These are phyloP conservation scores for Microcyclospora pomicola DNA, from an alignment of 2,329 filamentous ascomycete species.

Conservation along the genomic window DNA sequence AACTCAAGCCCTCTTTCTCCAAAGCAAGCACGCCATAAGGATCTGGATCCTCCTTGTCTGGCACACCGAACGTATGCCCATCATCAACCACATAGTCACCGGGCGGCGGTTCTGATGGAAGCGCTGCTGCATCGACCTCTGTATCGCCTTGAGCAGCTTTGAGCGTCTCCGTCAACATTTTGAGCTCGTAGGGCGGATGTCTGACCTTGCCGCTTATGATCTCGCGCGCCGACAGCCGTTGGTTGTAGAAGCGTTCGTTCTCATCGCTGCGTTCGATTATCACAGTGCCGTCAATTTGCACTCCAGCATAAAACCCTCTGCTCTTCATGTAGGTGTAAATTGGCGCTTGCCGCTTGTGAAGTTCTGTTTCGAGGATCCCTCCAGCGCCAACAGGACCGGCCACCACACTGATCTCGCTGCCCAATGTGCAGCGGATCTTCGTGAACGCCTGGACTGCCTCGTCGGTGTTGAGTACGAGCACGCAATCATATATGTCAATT, in stretches of 20 bases:
- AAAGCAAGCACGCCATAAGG: slow-evolving; percentile 82
- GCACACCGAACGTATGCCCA: slow-evolving; percentile 57
- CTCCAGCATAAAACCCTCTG: slow-evolving; percentile 72
- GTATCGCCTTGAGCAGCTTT: slow-evolving; percentile 74
- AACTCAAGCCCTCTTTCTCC: slow-evolving; percentile 80
- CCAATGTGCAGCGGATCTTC: slow-evolving; percentile 62
- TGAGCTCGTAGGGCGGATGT: slow-evolving; percentile 42
- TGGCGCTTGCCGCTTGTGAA: slow-evolving; percentile 55
- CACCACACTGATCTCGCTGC: slow-evolving; percentile 63
- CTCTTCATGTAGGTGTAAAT: slow-evolving; percentile 83
- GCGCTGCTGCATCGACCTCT: slow-evolving; percentile 54
- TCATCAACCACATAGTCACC: slow-evolving; percentile 52
- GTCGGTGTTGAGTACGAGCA: slow-evolving; percentile 80
- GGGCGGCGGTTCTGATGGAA: slow-evolving; percentile 60
- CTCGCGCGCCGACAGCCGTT: slow-evolving; percentile 46
- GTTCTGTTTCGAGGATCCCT: slow-evolving; percentile 54
- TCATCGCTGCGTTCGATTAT: slow-evolving; percentile 77
- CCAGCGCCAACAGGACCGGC: slow-evolving; percentile 68
- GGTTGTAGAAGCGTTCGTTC: slow-evolving; percentile 73
- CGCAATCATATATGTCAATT: slow-evolving; percentile 90
- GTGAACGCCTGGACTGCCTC: slow-evolving; percentile 75
- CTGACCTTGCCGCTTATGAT: slow-evolving; percentile 49
- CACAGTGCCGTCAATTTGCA: slow-evolving; percentile 77
- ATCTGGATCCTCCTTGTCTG: slow-evolving; percentile 68
- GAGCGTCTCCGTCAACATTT: slow-evolving; percentile 63